Base-by-base conservation (phyloP, 2,329 filamentous ascomycete species). In the Paracorniculantispora psalliotae region DNA sequence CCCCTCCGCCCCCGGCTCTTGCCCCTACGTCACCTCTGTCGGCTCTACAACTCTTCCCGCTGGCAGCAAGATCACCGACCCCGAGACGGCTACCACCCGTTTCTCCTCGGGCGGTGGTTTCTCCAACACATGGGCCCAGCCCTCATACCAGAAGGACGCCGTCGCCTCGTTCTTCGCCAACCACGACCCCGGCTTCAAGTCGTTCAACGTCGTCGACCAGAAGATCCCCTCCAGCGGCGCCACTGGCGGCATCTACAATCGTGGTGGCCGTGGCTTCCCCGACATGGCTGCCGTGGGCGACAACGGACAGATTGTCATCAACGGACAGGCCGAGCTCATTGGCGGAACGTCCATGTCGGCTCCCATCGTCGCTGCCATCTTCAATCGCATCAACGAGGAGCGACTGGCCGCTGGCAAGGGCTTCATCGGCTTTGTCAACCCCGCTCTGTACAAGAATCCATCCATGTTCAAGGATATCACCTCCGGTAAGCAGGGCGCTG, bases 1-100 rank as follows among this genome's bases (percentile, higher is more conserved):
- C 19, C 77, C 67, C 74, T 75, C 63, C 62, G 69, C 1, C 66
- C 69, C 30, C 71, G 76, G 3, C 61, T 59, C 8, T 77, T 80
- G 64, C 75, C 62, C 79, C 75, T 6, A 76, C 65, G 68, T 82
- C 25, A 80, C 77, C 0, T 72, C 76, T 4, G 78, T 82, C 3
- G 80, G 80, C 47, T 78, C 79, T 15, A 54, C 51, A 2, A 81
- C 79, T 0, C 72, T 79, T 64, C 70, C 81, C 23, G 65, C 68
- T 35, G 70, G 71, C 50, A 71, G 71, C 13, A 72, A 71, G 4
- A 72, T 73, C 1, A 59, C 76, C 76, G 25, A 78, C 75, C 63
- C 72, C 77, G 64, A 81, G 66, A 66, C 74, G 68, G 7, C 76
- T 76, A 68, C 74, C 71, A 62, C 74, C 69, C 13, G 75, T 72